phyloP scores from a whole-genome alignment of 2,329 filamentous ascomycete genomes.

The Penicillium paneum region DNA sequence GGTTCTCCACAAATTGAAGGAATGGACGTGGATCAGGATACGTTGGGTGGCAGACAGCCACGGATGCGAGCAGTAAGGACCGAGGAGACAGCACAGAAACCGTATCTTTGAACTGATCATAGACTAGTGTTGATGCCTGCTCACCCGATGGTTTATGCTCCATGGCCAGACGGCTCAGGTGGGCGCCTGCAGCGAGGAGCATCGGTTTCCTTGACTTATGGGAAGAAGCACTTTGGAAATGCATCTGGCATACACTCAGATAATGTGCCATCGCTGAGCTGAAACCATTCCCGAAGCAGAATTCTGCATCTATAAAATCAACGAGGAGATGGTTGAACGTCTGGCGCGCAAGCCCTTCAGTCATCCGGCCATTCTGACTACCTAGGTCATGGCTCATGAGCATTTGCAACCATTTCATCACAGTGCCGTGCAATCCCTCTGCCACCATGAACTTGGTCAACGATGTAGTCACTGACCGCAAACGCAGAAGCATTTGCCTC shows the following conservation, averaged over 20 bases:
- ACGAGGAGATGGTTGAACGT: slow-evolving; percentile 29
- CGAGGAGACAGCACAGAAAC: slow-evolving; percentile 24
- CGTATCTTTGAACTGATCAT: slow-evolving; percentile 32
- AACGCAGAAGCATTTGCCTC: slow-evolving; percentile 32
- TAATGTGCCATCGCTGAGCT: slow-evolving; percentile 32
- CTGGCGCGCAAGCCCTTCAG: slow-evolving; percentile 17
- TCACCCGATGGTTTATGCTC: slow-evolving; percentile 22
- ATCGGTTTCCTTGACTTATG: slow-evolving; percentile 16
- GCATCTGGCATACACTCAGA: slow-evolving; percentile 25
- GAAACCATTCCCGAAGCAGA: slow-evolving; percentile 33
- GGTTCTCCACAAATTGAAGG: slow-evolving; percentile 26
- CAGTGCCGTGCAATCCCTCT: slow-evolving; percentile 34
- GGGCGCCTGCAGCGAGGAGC: slow-evolving; percentile 25
- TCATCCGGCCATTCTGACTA: slow-evolving; percentile 23
- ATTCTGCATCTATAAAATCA: slow-evolving; percentile 35
- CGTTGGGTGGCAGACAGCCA: slow-evolving; percentile 40
- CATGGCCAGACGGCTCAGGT: slow-evolving; percentile 28
- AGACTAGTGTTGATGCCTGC: slow-evolving; percentile 28
- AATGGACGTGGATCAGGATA: slow-evolving; percentile 33
- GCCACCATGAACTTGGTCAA: slow-evolving; percentile 41
- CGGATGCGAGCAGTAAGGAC: slow-evolving; percentile 27
- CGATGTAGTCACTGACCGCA: slow-evolving; percentile 20
- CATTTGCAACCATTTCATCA: slow-evolving; percentile 37
- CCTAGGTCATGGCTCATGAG: slow-evolving; percentile 29
- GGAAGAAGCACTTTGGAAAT: slow-evolving; percentile 9